These are phyloP conservation scores for Paspalum vaginatum DNA, from an alignment of 176 grass and related monocot genomes.

Conservation along the genomic window DNA sequence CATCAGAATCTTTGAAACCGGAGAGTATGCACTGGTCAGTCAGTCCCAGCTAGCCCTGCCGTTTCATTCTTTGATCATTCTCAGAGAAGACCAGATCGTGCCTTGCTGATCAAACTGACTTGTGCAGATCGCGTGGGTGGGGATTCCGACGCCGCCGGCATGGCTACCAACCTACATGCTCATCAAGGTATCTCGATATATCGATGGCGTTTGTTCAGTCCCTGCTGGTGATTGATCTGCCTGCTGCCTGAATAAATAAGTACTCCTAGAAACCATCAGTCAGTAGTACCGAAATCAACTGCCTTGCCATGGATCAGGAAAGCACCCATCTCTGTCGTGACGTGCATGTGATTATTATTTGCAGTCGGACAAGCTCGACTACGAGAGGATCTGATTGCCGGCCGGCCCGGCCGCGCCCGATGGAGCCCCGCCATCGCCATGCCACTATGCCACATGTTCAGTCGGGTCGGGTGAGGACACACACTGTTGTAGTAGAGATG, in stretches of 20 bases:
- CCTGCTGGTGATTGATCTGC: background rate
- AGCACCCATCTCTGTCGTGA: background rate
- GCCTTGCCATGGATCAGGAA: background rate
- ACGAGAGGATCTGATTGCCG: constrained; percentile 53
- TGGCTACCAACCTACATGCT: constrained; percentile 98
- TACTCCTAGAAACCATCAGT: too few relatives aligned
- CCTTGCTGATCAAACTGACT: background rate
- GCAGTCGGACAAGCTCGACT: constrained; percentile 59
- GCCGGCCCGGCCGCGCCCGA: too few relatives aligned
- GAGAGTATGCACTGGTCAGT: constrained; percentile 79
- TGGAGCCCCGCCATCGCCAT: too few relatives aligned
- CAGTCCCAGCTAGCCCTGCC: too few relatives aligned
- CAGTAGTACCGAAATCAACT: background rate
- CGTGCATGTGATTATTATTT: background rate
- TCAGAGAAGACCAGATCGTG: background rate
- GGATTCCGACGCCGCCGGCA: constrained; percentile 85
- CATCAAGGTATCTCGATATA: constrained; percentile 63
- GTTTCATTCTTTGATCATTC: too few relatives aligned
- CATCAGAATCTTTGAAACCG: constrained; percentile 74
- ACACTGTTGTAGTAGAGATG: too few relatives aligned
- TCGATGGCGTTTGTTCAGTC: background rate
- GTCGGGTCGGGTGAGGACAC: too few relatives aligned
- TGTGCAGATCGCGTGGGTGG: constrained; percentile 86
- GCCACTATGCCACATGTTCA: too few relatives aligned
- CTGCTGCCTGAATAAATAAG: background rate